Evolutionary conservation across 164 flowering plant species (phyloP), one percentile per base, ranked within the genome.

Genomic region (Berberis thunbergii): DNA sequence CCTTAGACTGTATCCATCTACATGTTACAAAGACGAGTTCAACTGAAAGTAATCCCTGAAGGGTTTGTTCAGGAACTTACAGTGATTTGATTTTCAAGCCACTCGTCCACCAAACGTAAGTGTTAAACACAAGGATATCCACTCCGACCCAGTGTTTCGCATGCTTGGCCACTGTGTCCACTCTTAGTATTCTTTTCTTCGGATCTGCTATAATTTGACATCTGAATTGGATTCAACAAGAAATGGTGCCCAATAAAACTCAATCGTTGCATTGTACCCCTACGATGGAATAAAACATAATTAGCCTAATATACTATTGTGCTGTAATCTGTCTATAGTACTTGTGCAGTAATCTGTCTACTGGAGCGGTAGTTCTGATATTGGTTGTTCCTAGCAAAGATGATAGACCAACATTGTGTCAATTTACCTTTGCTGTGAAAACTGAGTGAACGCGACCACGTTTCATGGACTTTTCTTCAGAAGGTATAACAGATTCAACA

Each of bases 91-190:
- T 78, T 58, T 66, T 81, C 13, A 69, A 63, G 26, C 92, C 91
- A 68, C 81, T 91, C 89, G 84, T 86, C 99, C 99, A 95, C 99
- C 99, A 95, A 67, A 95, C 86, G 44, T 89, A 95, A 45, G 87
- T 87, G 58, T 89, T 86, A 84, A 95, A 95, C 38, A 83, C 90
- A 61, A 95, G 83, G 64, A 87, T 77, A 52, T 95, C 99, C 2
- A 76, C 80, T 58, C 84, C 90, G 1, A 54, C n/a, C 99, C 99
- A 95, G 64, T 85, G 41, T 61, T 78, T 73, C 55, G 92, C 87
- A 70, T 86, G 97, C 67, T 86, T 87, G 9, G 61, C 59, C 10
- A 95, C 60, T 13, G 97, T 81, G 68, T 91, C 97, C 44, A 86
- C 89, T 70, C 71, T 86, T 43, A 91, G 43, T 41, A 95, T 88